Base-by-base conservation (phyloP, 345 rosid genomes). In the Cardamine occulta region DNA sequence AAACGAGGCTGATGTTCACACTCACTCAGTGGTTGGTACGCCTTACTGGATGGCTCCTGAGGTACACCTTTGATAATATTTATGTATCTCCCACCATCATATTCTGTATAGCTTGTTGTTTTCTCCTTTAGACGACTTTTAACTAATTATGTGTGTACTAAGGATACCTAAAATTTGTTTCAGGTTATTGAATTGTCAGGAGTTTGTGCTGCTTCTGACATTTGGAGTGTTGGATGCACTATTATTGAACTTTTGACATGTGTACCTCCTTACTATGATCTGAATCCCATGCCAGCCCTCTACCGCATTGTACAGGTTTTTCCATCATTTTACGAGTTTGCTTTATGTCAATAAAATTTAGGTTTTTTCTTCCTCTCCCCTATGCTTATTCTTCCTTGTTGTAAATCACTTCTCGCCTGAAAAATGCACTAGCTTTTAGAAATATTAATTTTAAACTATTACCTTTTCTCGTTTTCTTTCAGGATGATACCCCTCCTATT, bases 41-140 rank as follows among this genome's bases (percentile, higher is more conserved):
- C 99, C 99, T 64, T 95, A 92, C 59, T 95, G 99, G 99, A 95
- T 95, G 99, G 99, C 99, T 65, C 99, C 99, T 7, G 98, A 95
- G 97, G 99, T 95, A 83, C 45, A 72, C 52, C 39, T 52, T 69
- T 64, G n/a, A 11, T 62, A 42, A 18, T 7, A 40, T 32, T 48
- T 68, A 35, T 63, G 29, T 39, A 18, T 60, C 44, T 48, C 29
- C 34, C 18, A 42, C 49, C 55, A 52, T 19, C 64, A 40, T 19
- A 63, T 54, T 40, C 24, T 55, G 39, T 56, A 21, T 28, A 51
- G 57, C 48, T 31, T 65, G 19, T 32, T 65, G 7, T 54, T 56
- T 32, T 56, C 31, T 34, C 45, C 24, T 32, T 14, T n/a, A 19
- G 65, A 34, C 6, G 8, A 10, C 7, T 31, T 52, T 17, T 13